Evolutionary conservation across 2,329 filamentous ascomycete species (phyloP).

Genomic region (Coleophoma cylindrospora): DNA sequence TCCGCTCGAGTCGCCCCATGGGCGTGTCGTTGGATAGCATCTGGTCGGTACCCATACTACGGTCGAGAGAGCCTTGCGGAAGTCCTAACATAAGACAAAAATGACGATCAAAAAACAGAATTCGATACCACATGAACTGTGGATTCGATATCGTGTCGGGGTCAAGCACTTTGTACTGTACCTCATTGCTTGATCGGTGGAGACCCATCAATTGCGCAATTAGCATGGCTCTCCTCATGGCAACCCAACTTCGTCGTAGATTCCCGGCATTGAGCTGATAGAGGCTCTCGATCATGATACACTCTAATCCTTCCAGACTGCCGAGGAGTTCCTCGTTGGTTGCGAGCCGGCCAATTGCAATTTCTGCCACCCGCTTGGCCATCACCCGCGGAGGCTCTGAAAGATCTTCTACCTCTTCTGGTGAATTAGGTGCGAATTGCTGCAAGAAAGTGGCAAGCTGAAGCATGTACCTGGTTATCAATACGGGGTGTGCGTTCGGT

Average conservation of each 20-base stretch:
- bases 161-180: constrained; percentile 14
- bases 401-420: constrained; percentile 3
- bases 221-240: constrained; percentile 37
- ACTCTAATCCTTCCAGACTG: constrained; percentile 43
- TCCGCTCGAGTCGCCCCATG: constrained; percentile 38
- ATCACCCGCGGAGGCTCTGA: constrained; percentile 12
- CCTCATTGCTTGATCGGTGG: constrained; percentile 11
- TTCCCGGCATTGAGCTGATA: constrained; percentile 37
- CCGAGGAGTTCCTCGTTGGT: constrained; percentile 37
- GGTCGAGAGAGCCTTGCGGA: constrained; percentile 36
- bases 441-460: constrained; percentile 32
- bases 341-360: constrained; percentile 29
- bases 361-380: constrained; percentile 14
- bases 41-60: constrained; percentile 29
- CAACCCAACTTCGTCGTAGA: constrained; percentile 40
- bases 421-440: constrained; percentile 12
- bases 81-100: constrained; percentile 42
- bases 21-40: constrained; percentile 27
- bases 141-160: constrained; percentile 30
- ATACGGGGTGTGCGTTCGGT: constrained; percentile 30
- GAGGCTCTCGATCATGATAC: constrained; percentile 39
- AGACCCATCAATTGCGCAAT: constrained; percentile 32
- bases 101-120: constrained; percentile 40
- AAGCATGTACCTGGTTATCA: constrained; percentile 37
- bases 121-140: constrained; percentile 38